phyloP scores from a whole-genome alignment of 805 yeast genomes.

The Yamadazyma olivae region DNA sequence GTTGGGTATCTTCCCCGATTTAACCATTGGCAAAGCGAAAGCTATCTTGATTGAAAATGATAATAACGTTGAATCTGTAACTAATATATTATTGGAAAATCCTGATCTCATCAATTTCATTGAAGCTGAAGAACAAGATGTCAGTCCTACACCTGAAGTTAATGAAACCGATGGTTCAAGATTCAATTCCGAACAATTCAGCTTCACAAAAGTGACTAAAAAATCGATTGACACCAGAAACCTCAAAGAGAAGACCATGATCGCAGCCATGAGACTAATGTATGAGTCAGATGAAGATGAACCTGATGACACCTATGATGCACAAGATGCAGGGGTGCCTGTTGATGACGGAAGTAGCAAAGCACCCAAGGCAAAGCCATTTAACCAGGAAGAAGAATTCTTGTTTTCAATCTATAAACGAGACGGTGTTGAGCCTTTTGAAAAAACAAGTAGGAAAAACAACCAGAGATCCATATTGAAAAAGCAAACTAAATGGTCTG shows the following conservation, averaged over 20 bases:
- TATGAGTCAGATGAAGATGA: constrained; percentile 83
- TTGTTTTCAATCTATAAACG: constrained; percentile 55
- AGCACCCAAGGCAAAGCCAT: constrained; percentile 7
- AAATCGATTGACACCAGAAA: constrained; percentile 6
- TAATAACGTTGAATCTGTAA: constrained; percentile 54
- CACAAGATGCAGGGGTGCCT: constrained; percentile 41
- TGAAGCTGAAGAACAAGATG: constrained; percentile 2
- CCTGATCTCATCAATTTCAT: constrained; percentile 43
- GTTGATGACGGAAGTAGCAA: constrained; percentile 6
- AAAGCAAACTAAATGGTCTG: constrained; percentile 63
- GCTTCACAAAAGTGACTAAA: constrained; percentile 2
- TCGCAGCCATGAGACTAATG: constrained; percentile 58
- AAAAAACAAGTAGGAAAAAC: constrained; percentile 48
- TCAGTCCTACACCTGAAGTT: neutral
- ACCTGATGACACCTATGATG: constrained; percentile 71
- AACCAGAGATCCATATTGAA: constrained; percentile 45
- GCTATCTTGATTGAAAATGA: constrained; percentile 49
- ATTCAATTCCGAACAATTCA: constrained; percentile 4
- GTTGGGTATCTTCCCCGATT: constrained; percentile 56
- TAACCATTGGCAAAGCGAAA: constrained; percentile 46
- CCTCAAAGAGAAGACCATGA: constrained; percentile 54
- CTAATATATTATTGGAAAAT: constrained; percentile 59
- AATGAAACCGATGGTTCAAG: neutral
- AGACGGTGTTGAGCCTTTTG: constrained; percentile 41
- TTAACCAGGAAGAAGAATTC: constrained; percentile 49